These are phyloP conservation scores for Ustulina deusta DNA, from an alignment of 2,329 filamentous ascomycete genomes.

Conservation along the genomic window DNA sequence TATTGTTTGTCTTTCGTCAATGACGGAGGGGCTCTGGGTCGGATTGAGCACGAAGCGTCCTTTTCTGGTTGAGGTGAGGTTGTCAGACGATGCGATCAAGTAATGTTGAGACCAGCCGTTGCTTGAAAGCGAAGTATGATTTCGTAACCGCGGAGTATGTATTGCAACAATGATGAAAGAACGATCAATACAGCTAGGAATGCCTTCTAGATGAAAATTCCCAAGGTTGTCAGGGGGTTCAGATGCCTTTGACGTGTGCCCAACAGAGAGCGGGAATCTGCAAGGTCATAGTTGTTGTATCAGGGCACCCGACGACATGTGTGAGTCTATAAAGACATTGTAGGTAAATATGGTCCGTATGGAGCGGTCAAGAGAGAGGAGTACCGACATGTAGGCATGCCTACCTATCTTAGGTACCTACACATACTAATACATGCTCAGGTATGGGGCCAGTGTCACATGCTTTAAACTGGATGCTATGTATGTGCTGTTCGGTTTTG, in stretches of 20 bases:
- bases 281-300: not conserved
- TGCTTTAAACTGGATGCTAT: not conserved
- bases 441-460: conserved; percentile 13
- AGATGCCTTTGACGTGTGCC: conserved; percentile 1
- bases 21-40: not conserved
- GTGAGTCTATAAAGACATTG: not conserved
- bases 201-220: not conserved
- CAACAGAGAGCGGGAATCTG: conserved; percentile 1
- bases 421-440: not conserved
- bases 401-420: conserved; percentile 4
- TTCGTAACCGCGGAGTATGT: not conserved
- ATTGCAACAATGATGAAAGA: not conserved
- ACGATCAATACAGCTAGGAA: not conserved
- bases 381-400: not conserved
- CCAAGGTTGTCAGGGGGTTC: not conserved
- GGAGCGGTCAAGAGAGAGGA: conserved; percentile 12
- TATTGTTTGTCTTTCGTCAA: conserved; percentile 13
- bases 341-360: not conserved
- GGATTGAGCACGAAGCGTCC: not conserved
- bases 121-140: not conserved
- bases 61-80: conserved; percentile 1
- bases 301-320: not conserved
- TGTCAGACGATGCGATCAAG: not conserved
- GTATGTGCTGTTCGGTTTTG: conserved; percentile 7
- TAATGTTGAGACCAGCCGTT: not conserved